Evolutionary conservation across 805 yeast genomes (phyloP).

Genomic region (Starmera dryadoides): DNA sequence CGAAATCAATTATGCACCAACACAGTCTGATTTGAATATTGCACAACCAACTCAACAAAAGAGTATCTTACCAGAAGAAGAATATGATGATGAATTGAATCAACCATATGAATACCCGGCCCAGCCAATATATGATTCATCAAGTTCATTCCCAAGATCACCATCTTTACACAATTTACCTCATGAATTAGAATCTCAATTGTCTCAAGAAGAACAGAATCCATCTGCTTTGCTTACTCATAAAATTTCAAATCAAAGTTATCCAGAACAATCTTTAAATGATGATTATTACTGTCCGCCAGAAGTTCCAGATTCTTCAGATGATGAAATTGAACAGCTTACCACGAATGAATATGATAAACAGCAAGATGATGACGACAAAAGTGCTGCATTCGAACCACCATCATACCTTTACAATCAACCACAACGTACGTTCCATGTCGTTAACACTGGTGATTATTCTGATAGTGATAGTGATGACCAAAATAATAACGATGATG

Average conservation of each 20-base stretch:
- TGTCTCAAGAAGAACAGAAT: background rate
- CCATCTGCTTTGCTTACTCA: background rate
- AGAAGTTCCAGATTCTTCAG: background rate
- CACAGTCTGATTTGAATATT: background rate
- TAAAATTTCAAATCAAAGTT: background rate
- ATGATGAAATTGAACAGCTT: too few species aligned
- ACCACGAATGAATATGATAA: too few species aligned
- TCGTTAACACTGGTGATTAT: conserved; percentile 21
- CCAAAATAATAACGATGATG: conserved; percentile 13
- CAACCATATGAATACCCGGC: background rate
- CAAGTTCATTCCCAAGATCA: background rate
- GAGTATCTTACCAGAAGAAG: too few species aligned
- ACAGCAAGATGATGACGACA: too few species aligned
- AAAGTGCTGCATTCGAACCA: too few species aligned
- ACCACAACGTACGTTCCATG: conserved; percentile 14
- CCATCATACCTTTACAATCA: background rate
- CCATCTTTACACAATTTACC: background rate
- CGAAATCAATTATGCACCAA: conserved; percentile 2
- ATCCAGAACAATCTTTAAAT: background rate
- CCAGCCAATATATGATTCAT: background rate
- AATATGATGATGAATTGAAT: background rate
- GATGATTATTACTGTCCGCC: background rate
- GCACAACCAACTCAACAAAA: too few species aligned
- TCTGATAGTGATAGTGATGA: conserved; percentile 9
- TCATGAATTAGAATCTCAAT: background rate